Evolutionary conservation across 2,329 filamentous ascomycete genomes (phyloP).

Genomic region (Hansfordia pulvinata): DNA sequence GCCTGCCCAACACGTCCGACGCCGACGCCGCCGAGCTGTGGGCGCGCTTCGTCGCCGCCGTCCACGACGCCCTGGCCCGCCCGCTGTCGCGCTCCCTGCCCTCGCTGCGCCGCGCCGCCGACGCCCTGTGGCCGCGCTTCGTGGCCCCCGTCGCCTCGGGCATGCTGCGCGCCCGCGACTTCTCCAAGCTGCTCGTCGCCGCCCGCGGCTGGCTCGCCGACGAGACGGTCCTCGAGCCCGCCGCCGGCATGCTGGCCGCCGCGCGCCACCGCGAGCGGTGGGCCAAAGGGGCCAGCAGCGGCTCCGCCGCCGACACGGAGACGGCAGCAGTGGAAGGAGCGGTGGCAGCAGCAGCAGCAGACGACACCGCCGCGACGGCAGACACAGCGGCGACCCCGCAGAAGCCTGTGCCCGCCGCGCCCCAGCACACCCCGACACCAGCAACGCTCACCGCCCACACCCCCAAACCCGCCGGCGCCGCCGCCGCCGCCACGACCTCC

Average conservation of each 20-base stretch:
- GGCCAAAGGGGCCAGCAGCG: background rate
- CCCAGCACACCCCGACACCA: constrained; percentile 4
- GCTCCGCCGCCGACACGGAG: background rate
- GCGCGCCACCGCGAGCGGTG: too few relatives aligned
- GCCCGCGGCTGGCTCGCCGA: constrained; percentile 58
- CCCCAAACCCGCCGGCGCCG: constrained; percentile 2
- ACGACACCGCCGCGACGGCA: background rate
- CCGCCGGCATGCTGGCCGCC: constrained; percentile 30
- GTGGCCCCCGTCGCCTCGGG: constrained; percentile 62
- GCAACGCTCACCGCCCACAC: constrained; percentile 6
- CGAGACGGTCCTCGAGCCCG: constrained; percentile 54
- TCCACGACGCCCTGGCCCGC: constrained; percentile 77
- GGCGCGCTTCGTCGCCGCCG: constrained; percentile 66
- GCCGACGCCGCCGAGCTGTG: constrained; percentile 55
- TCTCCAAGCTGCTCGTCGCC: constrained; percentile 67
- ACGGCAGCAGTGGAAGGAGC: background rate
- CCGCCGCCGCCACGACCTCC: constrained; percentile 1
- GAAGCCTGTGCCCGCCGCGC: too few relatives aligned
- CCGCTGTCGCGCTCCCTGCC: constrained; percentile 70
- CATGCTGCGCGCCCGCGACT: constrained; percentile 66
- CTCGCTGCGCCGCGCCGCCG: constrained; percentile 55
- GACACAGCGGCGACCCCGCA: constrained; percentile 1
- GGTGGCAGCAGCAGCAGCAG: background rate
- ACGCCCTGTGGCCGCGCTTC: constrained; percentile 75
- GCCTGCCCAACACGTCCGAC: constrained; percentile 35